Base-by-base conservation (phyloP, 257 asterid species). In the Petrea volubilis region DNA sequence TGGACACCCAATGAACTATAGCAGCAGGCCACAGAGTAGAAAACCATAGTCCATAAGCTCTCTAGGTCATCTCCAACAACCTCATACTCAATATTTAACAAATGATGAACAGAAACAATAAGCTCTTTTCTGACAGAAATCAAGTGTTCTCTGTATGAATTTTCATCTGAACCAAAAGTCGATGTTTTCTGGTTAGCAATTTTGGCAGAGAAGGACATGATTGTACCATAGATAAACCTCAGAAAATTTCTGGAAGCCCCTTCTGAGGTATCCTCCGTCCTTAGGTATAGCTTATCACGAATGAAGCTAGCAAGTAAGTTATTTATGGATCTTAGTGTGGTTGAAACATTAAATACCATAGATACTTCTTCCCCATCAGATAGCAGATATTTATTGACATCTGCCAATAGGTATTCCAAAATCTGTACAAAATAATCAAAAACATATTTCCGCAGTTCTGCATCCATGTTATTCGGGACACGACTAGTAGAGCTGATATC, bases 41-140 rank as follows among this genome's bases (percentile, higher is more conserved):
- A 78, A 57, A 84, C 67, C 82, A 80, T 60, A 40, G 65, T 72
- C 98, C 98, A 94, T 68, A 94, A 72, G 83, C 78, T 85, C 77
- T 86, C 95, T 20, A 89, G 85, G 84, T 88, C 92, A 78, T 85
- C 93, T 60, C 90, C 96, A 70, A 91, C 86, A 80, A 88, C 93
- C 66, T 84, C 89, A 60, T 94, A 87, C 70, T 90, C 98, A 38
- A 91, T 88, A 77, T 91, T 80, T 70, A 94, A 60, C 67, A 94
- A 79, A 75, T 84, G 82, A 78, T 78, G 81, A 23, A 83, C 81
- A 67, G 88, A 53, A 64, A 69, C 74, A 75, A 89, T 77, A 53
- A 94, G 63, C 86, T 91, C 96, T 79, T 74, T 91, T 70, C 87
- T 84, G 53, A 78, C 79, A 78, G 80, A 80, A 75, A 80, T 60